phyloP scores from a whole-genome alignment of 2,329 filamentous ascomycete genomes.

The Xylariaceae sp. region DNA sequence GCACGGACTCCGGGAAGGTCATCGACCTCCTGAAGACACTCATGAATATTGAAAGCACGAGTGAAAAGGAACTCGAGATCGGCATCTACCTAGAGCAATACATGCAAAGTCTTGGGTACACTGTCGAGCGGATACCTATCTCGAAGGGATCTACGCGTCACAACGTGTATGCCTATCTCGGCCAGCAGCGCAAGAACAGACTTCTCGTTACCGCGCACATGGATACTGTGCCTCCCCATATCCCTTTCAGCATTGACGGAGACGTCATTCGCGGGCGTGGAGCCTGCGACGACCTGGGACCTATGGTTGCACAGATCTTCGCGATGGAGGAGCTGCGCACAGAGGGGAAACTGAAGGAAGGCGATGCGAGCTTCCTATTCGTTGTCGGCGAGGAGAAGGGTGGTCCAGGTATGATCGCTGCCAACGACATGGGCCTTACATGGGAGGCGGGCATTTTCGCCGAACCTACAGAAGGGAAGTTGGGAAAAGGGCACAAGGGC shows the following conservation, averaged over 20 bases:
- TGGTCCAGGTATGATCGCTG: conserved; percentile 51
- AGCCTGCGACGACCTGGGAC: conserved; percentile 31
- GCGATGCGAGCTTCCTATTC: conserved; percentile 28
- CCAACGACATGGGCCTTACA: conserved; percentile 35
- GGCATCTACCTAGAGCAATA: conserved; percentile 29
- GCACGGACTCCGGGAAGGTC: conserved; percentile 12
- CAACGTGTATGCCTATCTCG: conserved; percentile 36
- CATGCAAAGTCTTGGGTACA: conserved; percentile 29
- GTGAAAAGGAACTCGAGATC: conserved; percentile 32
- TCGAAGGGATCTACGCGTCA: conserved; percentile 26
- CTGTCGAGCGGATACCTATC: conserved; percentile 32
- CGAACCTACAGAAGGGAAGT: conserved; percentile 50
- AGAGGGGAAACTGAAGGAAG: conserved; percentile 18
- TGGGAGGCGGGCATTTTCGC: conserved; percentile 48
- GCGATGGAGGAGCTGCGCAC: conserved; percentile 33
- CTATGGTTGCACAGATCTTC: conserved; percentile 45
- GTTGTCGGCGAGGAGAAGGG: conserved; percentile 50
- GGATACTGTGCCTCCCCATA: conserved; percentile 45
- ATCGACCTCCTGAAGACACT: conserved; percentile 28
- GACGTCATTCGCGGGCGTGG: conserved; percentile 43
- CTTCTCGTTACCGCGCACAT: conserved; percentile 32
- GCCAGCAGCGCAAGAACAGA: conserved; percentile 23
- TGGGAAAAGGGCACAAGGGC: conserved; percentile 51
- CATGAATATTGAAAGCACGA: conserved; percentile 33
- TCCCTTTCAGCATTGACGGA: conserved; percentile 39